Evolutionary conservation across 2,329 filamentous ascomycete genomes (phyloP), one percentile per base, ranked within the genome.

Genomic region (Cercospora canescens): DNA sequence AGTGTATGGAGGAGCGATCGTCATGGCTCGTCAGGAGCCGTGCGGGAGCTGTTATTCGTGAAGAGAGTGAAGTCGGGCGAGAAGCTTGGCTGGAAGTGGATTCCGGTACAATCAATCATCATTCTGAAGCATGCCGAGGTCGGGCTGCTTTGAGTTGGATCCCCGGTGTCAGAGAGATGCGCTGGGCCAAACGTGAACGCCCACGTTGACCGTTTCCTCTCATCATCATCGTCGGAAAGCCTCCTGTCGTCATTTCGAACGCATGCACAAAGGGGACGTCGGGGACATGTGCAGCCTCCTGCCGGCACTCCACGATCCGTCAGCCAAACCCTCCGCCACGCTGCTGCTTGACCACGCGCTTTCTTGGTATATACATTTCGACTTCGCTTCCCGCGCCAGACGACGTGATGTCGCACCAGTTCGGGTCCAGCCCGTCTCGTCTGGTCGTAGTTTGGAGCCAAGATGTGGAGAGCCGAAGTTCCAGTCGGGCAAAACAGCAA

Each of bases 31-130:
- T 37, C 59, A 52, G 41, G 30, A 37, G 41, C 16, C 21, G 30
- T 35, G 39, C 45, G 54, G 37, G 35, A 34, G 59, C n/a, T 16
- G 59, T 28, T 18, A 54, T 41, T 37, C 32, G 60, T 37, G 28
- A n/a, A 37, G 52, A 48, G 39, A 37, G 45, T 62, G 60, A 55
- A 62, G 60, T 55, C 45, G 48, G 48, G 18, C 48, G 35, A 62
- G 24, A 62, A 34, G n/a, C 60, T 62, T 37, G 45, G 59, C 45
- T 21, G 21, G 12, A 16, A 50, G 21, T 50, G 45, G 45, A 45
- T n/a, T n/a, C 39, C 39, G 39, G n/a, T 11, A 11, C n/a, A 45
- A 45, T 45, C 39, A 45, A n/a, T n/a, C n/a, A n/a, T n/a, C n/a
- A n/a, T 24, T 45, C 14, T 50, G 45, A 21, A 26, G 18, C 7